phyloP scores from a whole-genome alignment of 306 rosid genomes.

The Begonia masoniana region DNA sequence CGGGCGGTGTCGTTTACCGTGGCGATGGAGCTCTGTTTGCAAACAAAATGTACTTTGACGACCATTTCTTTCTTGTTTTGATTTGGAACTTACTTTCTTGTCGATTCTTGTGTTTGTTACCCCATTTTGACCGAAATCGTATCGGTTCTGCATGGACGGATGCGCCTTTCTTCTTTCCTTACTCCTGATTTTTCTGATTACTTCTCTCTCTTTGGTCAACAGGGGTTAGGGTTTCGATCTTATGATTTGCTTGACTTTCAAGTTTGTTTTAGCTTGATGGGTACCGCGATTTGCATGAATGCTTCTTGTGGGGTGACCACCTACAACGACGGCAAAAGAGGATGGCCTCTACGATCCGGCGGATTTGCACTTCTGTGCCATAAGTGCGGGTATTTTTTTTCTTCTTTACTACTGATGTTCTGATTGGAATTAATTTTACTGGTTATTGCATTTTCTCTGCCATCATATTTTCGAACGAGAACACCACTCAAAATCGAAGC shows the following conservation, averaged over 20 bases:
- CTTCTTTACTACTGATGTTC: not conserved
- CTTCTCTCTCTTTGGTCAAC: constrained; percentile 9
- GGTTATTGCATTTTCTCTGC: not conserved
- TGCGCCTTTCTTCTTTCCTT: constrained; percentile 1
- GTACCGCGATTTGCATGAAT: constrained; percentile 54
- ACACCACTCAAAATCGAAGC: no score
- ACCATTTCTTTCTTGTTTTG: not conserved
- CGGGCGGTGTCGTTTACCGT: no score
- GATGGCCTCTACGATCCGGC: constrained; percentile 87
- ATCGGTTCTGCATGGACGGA: constrained; percentile 4
- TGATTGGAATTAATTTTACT: constrained; percentile 1
- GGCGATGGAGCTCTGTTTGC: no score
- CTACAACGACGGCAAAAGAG: constrained; percentile 60
- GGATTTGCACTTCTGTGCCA: constrained; percentile 80
- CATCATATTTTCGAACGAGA: no score
- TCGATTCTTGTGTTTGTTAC: not conserved
- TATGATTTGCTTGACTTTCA: constrained; percentile 19
- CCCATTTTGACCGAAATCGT: not conserved
- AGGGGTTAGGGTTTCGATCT: constrained; percentile 33
- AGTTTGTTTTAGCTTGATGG: constrained; percentile 42
- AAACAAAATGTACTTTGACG: not conserved
- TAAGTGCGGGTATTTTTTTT: constrained; percentile 67
- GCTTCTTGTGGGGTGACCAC: constrained; percentile 30
- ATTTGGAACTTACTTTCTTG: not conserved
- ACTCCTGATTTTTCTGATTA: not conserved